Evolutionary conservation across 345 rosid genomes (phyloP), one percentile per base, ranked within the genome.

Genomic region (Nephelium lappaceum): DNA sequence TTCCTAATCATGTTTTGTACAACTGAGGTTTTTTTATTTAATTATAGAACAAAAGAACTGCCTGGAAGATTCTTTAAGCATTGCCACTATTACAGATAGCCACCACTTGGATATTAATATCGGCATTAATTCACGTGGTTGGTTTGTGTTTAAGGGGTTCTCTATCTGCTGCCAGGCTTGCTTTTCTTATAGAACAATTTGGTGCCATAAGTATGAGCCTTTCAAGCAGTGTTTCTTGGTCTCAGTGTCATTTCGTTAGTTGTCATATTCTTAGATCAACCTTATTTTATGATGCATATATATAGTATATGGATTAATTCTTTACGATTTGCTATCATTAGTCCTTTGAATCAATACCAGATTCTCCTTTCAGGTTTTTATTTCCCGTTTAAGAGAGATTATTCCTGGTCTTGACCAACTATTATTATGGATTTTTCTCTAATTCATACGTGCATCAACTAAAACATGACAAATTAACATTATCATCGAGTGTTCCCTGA

Each of bases 51-150:
- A 74, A 76, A 84, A 84, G 64, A 72, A 67, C 73, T 75, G 11
- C 68, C 15, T 27, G 38, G 25, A 14, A 64, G 87, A 80, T 78
- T 85, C 81, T 39, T 24, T 57, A 60, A 42, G 71, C 74, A 45
- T 51, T 69, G 82, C 58, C 51, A 72, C 71, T 31, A 1, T 47
- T 72, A 73, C 70, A 64, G 61, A 79, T 65, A 78, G 65, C 77
- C 77, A 42, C 75, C 76, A 41, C 47, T 69, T 61, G 41, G 41
- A 31, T 39, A 68, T 64, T 79, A 45, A 67, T 31, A 49, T 68
- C 27, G 23, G 83, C 72, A 72, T 66, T 64, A 68, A 25, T 78
- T 83, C 83, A 80, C 81, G 57, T 78, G 78, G 55, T 42, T 14
- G 19, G 80, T 45, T 73, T 77, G 71, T 45, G 55, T 72, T 73